Evolutionary conservation across 1,139 yeast species (phyloP).

Genomic region (Scheffersomyces titani): DNA sequence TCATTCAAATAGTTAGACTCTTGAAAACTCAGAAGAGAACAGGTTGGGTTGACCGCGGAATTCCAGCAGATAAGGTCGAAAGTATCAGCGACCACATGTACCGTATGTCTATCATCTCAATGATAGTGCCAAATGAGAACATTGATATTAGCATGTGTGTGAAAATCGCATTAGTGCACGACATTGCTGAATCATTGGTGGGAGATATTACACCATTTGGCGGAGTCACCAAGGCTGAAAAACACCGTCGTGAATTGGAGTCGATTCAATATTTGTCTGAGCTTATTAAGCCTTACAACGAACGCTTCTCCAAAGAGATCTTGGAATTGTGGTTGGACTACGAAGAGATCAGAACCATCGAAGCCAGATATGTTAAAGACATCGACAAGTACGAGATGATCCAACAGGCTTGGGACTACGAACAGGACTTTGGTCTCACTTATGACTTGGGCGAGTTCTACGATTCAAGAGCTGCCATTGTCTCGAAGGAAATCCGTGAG

Average conservation of each 20-base stretch:
- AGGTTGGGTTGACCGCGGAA: slow-evolving; percentile 86
- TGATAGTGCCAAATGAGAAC: slow-evolving; percentile 57
- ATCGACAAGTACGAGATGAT: slow-evolving; percentile 92
- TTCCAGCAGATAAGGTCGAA: slow-evolving; percentile 55
- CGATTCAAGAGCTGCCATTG: slow-evolving; percentile 61
- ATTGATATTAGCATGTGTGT: slow-evolving; percentile 57
- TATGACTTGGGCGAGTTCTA: slow-evolving; percentile 71
- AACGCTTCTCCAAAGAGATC: slow-evolving; percentile 63
- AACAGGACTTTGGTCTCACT: slow-evolving; percentile 57
- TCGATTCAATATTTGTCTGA: slow-evolving; percentile 70
- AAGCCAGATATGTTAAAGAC: slow-evolving; percentile 90
- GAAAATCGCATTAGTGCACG: slow-evolving; percentile 87
- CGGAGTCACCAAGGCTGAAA: slow-evolving; percentile 62
- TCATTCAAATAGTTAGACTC: slow-evolving; percentile 72
- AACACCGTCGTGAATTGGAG: slow-evolving; percentile 77
- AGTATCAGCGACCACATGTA: slow-evolving; percentile 96
- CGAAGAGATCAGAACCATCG: slow-evolving; percentile 77
- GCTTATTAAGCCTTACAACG: slow-evolving; percentile 65
- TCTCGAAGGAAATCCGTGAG: slow-evolving; percentile 67
- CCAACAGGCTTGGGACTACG: slow-evolving; percentile 89
- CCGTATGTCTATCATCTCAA: slow-evolving; percentile 84
- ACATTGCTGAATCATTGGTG: slow-evolving; percentile 89
- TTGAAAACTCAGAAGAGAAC: slow-evolving; percentile 84
- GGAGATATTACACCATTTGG: slow-evolving; percentile 95
- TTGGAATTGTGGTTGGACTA: slow-evolving; percentile 84